A percentile compares a stretch with the other conserved stretches of the same genome.
phyloP scores from a whole-genome alignment of 148 eudicot genomes.

The Rhododendron ovatum region DNA sequence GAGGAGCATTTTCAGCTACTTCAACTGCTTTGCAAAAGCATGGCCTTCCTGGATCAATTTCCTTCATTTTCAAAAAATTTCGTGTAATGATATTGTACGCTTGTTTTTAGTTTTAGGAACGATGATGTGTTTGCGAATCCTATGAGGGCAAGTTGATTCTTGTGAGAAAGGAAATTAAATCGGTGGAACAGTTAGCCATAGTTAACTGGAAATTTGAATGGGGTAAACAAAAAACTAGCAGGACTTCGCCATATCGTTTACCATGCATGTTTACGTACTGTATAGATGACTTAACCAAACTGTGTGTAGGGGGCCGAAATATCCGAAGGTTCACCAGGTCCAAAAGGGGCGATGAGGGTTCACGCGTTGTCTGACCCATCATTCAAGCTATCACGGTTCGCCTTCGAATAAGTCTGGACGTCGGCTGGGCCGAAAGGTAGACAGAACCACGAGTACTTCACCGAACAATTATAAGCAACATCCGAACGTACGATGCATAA shows the following conservation, averaged over 20 bases:
- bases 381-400: too few species aligned
- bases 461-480: too few species aligned
- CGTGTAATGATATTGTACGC: neutral
- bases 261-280: neutral
- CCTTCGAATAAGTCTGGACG: too few species aligned
- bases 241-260: neutral
- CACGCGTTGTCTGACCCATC: too few species aligned
- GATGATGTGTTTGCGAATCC: neutral
- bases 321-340: too few species aligned
- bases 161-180: neutral
- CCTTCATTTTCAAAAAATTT: too few species aligned
- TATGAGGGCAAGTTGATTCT: neutral
- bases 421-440: too few species aligned
- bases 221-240: neutral
- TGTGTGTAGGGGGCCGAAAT: too few species aligned
- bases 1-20: conserved; percentile 5
- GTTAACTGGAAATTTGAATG: neutral
- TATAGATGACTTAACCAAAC: neutral
- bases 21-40: neutral
- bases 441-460: too few species aligned
- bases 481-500: too few species aligned
- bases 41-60: neutral
- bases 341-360: too few species aligned
- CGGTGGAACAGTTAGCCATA: neutral
- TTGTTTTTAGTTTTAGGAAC: neutral